phyloP scores from a whole-genome alignment of 441 rosid genomes.

The Euphorbia celastroides region DNA sequence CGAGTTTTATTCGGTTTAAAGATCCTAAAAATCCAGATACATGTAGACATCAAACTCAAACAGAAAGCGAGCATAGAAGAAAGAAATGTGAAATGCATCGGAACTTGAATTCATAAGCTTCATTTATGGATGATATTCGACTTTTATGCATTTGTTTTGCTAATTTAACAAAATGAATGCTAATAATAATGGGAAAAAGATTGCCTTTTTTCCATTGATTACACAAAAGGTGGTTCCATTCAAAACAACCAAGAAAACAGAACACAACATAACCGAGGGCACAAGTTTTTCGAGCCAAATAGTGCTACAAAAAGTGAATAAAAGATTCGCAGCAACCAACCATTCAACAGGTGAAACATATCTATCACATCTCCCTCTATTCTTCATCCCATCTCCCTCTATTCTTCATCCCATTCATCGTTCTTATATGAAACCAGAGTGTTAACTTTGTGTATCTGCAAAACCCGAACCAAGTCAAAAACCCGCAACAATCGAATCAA shows the following conservation, averaged over 20 bases:
- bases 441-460: slow-evolving; percentile 97
- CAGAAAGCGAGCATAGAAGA: no score
- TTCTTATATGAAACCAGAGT: slow-evolving; percentile 94
- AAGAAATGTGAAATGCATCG: no score
- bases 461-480: neutral
- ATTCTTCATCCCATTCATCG: slow-evolving; percentile 87
- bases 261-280: neutral
- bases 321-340: slow-evolving; percentile 21
- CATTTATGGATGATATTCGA: no score
- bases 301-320: slow-evolving; percentile 16
- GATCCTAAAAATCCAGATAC: no score
- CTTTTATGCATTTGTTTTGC: no score
- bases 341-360: no score
- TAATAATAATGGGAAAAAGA: no score
- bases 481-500: neutral
- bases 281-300: neutral
- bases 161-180: neutral
- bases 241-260: neutral
- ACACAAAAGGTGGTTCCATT: neutral
- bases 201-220: no score
- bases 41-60: no score
- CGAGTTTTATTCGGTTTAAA: no score
- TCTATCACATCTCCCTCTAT: slow-evolving; percentile 21
- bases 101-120: no score
- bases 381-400: slow-evolving; percentile 37